phyloP scores from a whole-genome alignment of 1,284 basidiomycete species.

The Baeospora myosura region DNA sequence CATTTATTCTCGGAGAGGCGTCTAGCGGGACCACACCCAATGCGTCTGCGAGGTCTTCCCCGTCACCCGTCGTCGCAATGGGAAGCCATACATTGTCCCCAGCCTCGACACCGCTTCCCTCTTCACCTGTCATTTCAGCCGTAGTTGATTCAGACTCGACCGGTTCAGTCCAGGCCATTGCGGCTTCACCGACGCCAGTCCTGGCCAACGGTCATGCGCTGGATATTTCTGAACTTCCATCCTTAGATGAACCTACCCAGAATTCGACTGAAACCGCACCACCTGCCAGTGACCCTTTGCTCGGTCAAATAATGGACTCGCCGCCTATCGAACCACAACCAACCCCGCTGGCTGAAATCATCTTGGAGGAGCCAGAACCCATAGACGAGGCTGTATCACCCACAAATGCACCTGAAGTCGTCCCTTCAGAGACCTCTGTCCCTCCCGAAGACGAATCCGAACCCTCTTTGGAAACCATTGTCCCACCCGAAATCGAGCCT shows the following conservation, averaged over 20 bases:
- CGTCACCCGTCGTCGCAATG: slow-evolving; percentile 24
- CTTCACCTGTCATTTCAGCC: slow-evolving; percentile 28
- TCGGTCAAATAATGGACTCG: too few species aligned
- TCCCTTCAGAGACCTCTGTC: background rate
- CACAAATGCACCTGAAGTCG: too few species aligned
- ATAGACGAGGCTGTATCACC: too few species aligned
- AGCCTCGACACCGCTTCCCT: slow-evolving; percentile 35
- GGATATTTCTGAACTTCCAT: background rate
- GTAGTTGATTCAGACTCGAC: slow-evolving; percentile 3
- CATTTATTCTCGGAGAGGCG: slow-evolving; percentile 50
- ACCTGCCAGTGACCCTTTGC: too few species aligned
- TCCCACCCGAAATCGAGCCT: too few species aligned
- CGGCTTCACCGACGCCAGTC: background rate
- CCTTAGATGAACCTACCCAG: background rate
- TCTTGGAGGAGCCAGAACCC: too few species aligned
- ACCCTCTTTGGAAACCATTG: too few species aligned
- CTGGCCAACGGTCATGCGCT: background rate
- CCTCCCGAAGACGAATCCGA: background rate
- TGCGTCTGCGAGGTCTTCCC: slow-evolving; percentile 33
- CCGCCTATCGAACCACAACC: background rate
- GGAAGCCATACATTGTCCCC: slow-evolving; percentile 32
- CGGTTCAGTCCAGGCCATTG: slow-evolving; percentile 2
- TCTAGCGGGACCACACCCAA: slow-evolving; percentile 39
- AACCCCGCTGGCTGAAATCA: background rate
- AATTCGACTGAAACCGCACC: too few species aligned